Evolutionary conservation across 352 stramenopile species (phyloP), one percentile per base, ranked within the genome.

Genomic region (Aphanomyces cochlioides): DNA sequence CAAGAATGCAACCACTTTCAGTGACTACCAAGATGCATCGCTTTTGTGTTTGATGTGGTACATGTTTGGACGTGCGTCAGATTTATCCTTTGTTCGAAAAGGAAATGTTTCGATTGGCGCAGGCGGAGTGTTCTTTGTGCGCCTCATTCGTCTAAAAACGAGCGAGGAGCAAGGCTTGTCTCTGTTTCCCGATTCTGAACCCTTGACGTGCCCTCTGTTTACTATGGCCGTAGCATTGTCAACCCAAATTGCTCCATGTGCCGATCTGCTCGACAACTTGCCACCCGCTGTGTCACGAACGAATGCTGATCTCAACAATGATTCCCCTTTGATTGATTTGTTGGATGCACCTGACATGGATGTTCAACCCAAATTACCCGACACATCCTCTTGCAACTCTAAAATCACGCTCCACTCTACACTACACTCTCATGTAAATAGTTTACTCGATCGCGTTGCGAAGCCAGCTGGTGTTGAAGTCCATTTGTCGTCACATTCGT

Each of bases 11-110:
- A 47, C 28, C 3, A 60, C 3, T 10, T 28, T 34, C 53, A 56
- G 2, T 34, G 77, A 81, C 66, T 80, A 79, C 63, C 67, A 81
- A 54, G 72, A 83, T 48, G 60, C 72, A 8, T 73, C 72, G 3
- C 48, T 81, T 1, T 34, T 79, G 3, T 74, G 72, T 4, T 28
- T 85, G 1, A 40, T 80, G 69, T 79, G 70, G 73, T 77, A 79
- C 58, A 58, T 78, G 6, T 82, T 83, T n/a, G 73, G 77, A 0
- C 69, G 73, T 3, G 75, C 75, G 0, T 79, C 72, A 0, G 66
- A 80, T 15, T 43, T 78, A 1, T 56, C 66, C 1, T 63, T 76
- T 7, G 13, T 82, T 0, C 63, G 19, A 1, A 80, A 80, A n/a
- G 60, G 74, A 17, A 69, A 75, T 4, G 37, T 79, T 1, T 73